phyloP scores from a whole-genome alignment of 164 flowering plant genomes.

The Stephania yunnanensis region DNA sequence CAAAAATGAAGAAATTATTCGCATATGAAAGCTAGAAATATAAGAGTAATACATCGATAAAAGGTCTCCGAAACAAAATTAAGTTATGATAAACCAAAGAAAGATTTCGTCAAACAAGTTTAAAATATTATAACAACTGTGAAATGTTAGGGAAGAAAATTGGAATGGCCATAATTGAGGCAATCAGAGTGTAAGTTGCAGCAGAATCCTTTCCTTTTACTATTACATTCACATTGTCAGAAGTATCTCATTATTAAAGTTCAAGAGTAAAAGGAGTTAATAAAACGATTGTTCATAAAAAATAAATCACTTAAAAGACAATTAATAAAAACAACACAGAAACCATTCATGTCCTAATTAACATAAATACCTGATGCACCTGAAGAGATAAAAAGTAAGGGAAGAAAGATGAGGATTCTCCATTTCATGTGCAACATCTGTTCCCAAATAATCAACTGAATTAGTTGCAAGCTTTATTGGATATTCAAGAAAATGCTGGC shows the following conservation, averaged over 20 bases:
- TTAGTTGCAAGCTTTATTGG: background rate
- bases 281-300: background rate
- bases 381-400: slow-evolving; percentile 24
- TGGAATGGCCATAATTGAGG: background rate
- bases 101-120: background rate
- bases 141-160: background rate
- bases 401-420: slow-evolving; percentile 28
- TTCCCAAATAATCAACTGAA: slow-evolving; percentile 17
- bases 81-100: too few species aligned
- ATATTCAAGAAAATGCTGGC: background rate
- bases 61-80: too few species aligned
- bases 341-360: background rate
- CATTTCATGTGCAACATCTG: slow-evolving; percentile 36
- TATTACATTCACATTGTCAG: too few species aligned
- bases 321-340: slow-evolving; percentile 2
- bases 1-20: background rate
- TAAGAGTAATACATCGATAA: too few species aligned
- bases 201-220: background rate
- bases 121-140: background rate
- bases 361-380: slow-evolving; percentile 31
- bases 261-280: background rate
- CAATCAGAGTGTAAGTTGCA: background rate
- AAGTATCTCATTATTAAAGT: too few species aligned
- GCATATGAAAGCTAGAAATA: background rate
- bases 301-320: background rate